phyloP scores from a whole-genome alignment of 129 eudicot species.

The Tagetes erecta region DNA sequence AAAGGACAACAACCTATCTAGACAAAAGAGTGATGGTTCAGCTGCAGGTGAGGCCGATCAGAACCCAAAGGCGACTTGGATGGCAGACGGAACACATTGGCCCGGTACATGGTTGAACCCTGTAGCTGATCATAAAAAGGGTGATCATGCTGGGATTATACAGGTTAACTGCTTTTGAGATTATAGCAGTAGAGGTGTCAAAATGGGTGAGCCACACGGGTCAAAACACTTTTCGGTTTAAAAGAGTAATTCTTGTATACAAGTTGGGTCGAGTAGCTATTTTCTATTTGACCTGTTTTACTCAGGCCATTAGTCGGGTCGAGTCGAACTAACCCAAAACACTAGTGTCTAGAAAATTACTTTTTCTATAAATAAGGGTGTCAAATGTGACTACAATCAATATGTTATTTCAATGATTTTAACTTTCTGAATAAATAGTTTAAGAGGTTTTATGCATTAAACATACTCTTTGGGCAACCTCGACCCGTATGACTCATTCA shows the following conservation, averaged over 20 bases:
- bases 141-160: slow-evolving; percentile 86
- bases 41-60: slow-evolving; percentile 34
- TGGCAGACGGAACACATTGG: slow-evolving; percentile 99
- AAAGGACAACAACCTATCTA: slow-evolving; percentile 42
- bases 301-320: not conserved
- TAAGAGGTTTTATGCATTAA: not conserved
- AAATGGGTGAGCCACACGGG: not conserved
- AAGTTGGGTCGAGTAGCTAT: not conserved
- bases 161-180: slow-evolving; percentile 41
- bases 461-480: not conserved
- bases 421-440: too few species aligned
- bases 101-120: slow-evolving; percentile 84
- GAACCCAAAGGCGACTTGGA: slow-evolving; percentile 72
- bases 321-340: not conserved
- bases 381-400: not conserved
- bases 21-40: slow-evolving; percentile 44
- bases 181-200: not conserved
- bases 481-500: not conserved
- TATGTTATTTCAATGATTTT: not conserved
- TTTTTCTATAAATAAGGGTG: too few species aligned
- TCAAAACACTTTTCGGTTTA: not conserved
- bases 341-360: not conserved
- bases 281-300: not conserved
- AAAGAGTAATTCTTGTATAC: not conserved
- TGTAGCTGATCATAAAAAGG: slow-evolving; percentile 66